phyloP scores from a whole-genome alignment of 371 early-diverging fungal genomes.

The Enterospora canceri region DNA sequence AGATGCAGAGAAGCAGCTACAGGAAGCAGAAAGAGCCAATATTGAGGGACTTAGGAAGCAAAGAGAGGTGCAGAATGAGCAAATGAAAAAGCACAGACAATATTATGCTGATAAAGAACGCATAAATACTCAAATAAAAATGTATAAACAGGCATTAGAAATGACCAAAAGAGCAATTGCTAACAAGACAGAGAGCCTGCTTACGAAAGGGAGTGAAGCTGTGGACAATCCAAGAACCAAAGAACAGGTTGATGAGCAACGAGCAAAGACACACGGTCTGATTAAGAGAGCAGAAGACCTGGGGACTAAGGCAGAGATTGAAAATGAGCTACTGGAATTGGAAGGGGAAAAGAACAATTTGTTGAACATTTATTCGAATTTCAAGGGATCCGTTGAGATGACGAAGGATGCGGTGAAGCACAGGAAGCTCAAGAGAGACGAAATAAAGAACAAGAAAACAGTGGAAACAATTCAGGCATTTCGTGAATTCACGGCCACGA shows the following conservation, averaged over 20 bases:
- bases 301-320: conserved; percentile 14
- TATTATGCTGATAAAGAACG: background rate
- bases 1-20: background rate
- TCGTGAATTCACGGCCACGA: conserved; percentile 27
- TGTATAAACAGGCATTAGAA: background rate
- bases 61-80: background rate
- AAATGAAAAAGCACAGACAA: background rate
- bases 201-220: conserved; percentile 1
- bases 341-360: conserved; percentile 14
- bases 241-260: conserved; percentile 22
- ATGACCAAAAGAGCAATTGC: background rate
- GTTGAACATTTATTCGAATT: conserved; percentile 16
- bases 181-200: background rate
- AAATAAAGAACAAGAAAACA: conserved; percentile 39
- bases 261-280: conserved; percentile 5
- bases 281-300: conserved; percentile 21
- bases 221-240: background rate
- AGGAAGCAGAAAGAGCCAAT: background rate
- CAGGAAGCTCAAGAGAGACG: conserved; percentile 49
- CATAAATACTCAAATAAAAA: background rate
- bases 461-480: conserved; percentile 35
- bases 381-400: conserved; percentile 24
- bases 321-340: conserved; percentile 19
- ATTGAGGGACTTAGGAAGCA: background rate
- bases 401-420: conserved; percentile 15